A percentile compares a stretch with the other conserved stretches of the same genome.
Conservation (phyloP, 1,284 basidiomycete species). For the Tilletiaria anomala region DNA sequence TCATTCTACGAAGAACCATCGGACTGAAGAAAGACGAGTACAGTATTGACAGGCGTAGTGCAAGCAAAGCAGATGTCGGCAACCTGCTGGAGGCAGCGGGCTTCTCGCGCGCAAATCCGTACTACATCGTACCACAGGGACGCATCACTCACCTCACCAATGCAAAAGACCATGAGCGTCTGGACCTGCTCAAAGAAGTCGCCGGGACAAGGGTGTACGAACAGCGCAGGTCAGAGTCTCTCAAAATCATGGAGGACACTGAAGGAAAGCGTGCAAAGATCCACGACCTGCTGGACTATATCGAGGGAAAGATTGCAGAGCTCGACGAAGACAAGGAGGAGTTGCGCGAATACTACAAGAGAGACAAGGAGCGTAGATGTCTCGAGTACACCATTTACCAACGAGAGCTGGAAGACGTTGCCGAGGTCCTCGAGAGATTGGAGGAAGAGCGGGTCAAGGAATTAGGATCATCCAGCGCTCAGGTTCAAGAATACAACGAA, state of each 20-base stretch:
- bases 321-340: conserved; percentile 96
- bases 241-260: conserved; percentile 95
- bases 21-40: conserved; percentile 99
- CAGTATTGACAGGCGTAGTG: conserved; percentile 84
- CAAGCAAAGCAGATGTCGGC: conserved; percentile 92
- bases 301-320: conserved; percentile 74
- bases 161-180: conserved; percentile 85
- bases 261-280: conserved; percentile 84
- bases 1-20: conserved; percentile 52
- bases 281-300: conserved; percentile 72
- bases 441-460: conserved; percentile 56
- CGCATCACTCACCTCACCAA: conserved; percentile 92
- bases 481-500: no score
- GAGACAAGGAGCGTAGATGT: conserved; percentile 84
- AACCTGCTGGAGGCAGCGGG: conserved; percentile 51
- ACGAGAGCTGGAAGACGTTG: conserved; percentile 75
- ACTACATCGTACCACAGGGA: conserved; percentile 98
- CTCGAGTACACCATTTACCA: conserved; percentile 90
- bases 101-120: conserved; percentile 92
- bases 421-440: conserved; percentile 60
- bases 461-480: conserved; percentile 66
- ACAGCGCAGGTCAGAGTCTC: conserved; percentile 74
- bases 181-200: conserved; percentile 88
- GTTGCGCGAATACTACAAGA: conserved; percentile 85
- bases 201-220: conserved; percentile 98